Evolutionary conservation across 768 basidiomycete species (phyloP), one percentile per base, ranked within the genome.

Genomic region (Amanita brunnescens): DNA sequence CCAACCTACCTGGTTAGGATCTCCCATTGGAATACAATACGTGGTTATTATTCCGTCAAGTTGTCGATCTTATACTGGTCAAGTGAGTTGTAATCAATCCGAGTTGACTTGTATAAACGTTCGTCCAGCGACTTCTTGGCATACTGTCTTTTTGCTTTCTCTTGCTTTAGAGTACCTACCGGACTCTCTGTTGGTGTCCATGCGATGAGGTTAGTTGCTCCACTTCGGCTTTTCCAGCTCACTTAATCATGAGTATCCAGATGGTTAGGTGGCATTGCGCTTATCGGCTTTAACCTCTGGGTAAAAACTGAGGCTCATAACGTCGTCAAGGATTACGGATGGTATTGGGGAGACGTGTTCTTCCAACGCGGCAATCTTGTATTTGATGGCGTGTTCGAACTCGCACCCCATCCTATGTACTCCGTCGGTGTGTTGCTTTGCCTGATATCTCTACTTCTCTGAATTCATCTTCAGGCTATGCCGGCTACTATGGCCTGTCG

Each of bases 271-370:
- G 96, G 96, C 4, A 64, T 89, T 54, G 76, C 80, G 0, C 71
- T 99, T 21, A 92, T 98, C 62, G 78, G 77, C 18, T 98, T 98
- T 76, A 98, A 99, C 65, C 76, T 98, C 32, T 98, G 94, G 93
- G 92, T 99, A 55, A 99, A 99, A 64, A 89, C 87, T 2, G 95
- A 98, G 62, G 96, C 96, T 0, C 96, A 99, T 64, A 79, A 91
- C 49, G 91, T 98, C 44, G 93, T 98, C 54, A 98, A 96, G 60
- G 95, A 97, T 61, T 97, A 95, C 58, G 94, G 93, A 13, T 97
- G 92, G 93, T 97, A 93, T 65, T 92, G 91, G 91, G 93, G 90
- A 8, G 90, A 92, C 58, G 83, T 83, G 52, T 92, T 92, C 70
- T 91, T 92, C 72, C 88, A 91, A 64, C 84, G 89, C n/a, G 90